Conservation (phyloP, 1,284 basidiomycete genomes). For the Pseudozyma tsukubaensis region DNA sequence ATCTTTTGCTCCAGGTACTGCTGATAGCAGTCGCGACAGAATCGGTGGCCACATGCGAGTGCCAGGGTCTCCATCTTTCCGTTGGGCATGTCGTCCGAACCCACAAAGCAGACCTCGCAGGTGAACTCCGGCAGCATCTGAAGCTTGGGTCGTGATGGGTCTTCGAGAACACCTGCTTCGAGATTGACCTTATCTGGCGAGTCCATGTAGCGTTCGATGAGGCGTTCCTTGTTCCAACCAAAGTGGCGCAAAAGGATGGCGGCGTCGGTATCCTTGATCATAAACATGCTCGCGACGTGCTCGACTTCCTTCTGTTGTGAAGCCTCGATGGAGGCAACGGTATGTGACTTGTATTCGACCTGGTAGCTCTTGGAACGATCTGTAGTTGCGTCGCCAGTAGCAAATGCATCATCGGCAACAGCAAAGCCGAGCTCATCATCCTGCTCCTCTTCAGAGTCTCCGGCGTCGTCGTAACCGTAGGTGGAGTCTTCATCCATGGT, state of each 20-base stretch:
- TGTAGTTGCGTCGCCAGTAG: constrained; percentile 37
- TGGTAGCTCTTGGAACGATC: constrained; percentile 59
- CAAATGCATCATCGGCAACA: constrained; percentile 51
- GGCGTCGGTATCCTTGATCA: constrained; percentile 71
- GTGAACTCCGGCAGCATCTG: constrained; percentile 55
- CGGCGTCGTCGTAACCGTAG: constrained; percentile 50
- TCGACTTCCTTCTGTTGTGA: constrained; percentile 64
- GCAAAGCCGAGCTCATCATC: constrained; percentile 49
- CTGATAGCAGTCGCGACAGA: constrained; percentile 79
- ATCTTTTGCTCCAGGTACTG: constrained; percentile 88
- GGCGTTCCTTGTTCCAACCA: constrained; percentile 93
- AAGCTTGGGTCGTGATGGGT: constrained; percentile 52
- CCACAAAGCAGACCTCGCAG: constrained; percentile 63
- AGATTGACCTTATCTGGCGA: constrained; percentile 58
- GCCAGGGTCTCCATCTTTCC: constrained; percentile 61
- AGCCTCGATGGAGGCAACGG: constrained; percentile 50
- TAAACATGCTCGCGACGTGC: constrained; percentile 65
- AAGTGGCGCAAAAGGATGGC: constrained; percentile 84
- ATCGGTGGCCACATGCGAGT: constrained; percentile 65
- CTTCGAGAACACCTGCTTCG: constrained; percentile 63
- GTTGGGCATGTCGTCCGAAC: constrained; percentile 52
- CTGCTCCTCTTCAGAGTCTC: constrained; percentile 38
- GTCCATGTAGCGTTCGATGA: constrained; percentile 72
- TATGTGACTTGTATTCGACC: constrained; percentile 62
- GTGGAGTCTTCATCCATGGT: constrained; percentile 29